A percentile compares a stretch with the other conserved stretches of the same genome.
Evolutionary conservation across 108 stramenopile genomes (phyloP).

Genomic region (Fragilaria crotonensis): DNA sequence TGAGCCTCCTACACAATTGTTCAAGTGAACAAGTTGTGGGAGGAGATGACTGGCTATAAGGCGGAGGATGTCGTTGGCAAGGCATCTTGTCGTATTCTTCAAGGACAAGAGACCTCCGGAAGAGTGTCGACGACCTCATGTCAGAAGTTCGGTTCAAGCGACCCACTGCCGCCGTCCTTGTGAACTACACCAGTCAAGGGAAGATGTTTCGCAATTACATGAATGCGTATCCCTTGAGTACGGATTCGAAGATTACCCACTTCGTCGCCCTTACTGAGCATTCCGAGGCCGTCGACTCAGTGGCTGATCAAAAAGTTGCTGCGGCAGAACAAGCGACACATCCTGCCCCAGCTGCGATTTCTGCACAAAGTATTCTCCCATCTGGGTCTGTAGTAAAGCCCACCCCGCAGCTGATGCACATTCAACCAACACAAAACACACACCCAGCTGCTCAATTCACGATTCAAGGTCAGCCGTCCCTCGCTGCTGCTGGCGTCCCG

Average conservation of each 20-base stretch:
- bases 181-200: conserved; percentile 64
- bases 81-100: conserved; percentile 55
- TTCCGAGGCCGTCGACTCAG: conserved; percentile 21
- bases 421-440: no score
- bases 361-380: neutral
- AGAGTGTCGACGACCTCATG: conserved; percentile 52
- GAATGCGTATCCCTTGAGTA: conserved; percentile 67
- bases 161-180: conserved; percentile 57
- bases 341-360: neutral
- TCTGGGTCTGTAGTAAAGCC: neutral
- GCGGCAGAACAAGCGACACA: neutral
- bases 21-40: conserved; percentile 83
- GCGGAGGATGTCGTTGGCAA: conserved; percentile 82
- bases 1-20: conserved; percentile 83
- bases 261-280: conserved; percentile 60
- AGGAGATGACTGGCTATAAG: conserved; percentile 79
- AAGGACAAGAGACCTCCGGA: conserved; percentile 48
- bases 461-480: neutral
- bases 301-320: neutral
- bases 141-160: conserved; percentile 69
- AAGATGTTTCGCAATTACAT: conserved; percentile 56
- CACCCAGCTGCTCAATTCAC: neutral
- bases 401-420: neutral
- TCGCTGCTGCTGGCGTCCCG: neutral
- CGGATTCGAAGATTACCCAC: conserved; percentile 78